Evolutionary conservation across 257 asterid species (phyloP).

Genomic region (Ophiorrhiza pumila): DNA sequence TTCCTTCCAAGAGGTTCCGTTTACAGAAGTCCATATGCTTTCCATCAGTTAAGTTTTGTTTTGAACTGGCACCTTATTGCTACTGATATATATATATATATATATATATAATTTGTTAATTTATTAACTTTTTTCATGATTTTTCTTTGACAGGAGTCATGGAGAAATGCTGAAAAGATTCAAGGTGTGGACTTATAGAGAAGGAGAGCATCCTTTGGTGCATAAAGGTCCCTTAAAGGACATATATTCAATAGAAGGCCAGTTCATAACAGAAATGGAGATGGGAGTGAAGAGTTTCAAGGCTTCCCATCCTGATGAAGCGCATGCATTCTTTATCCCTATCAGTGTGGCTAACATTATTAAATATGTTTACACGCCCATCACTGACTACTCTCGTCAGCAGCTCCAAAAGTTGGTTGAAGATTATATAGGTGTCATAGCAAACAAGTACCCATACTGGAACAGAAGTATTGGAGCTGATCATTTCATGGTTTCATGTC

Average conservation of each 20-base stretch:
- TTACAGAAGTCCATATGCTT: constrained; percentile 25
- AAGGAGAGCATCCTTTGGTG: constrained; percentile 25
- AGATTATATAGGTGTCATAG: constrained; percentile 18
- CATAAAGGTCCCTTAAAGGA: constrained; percentile 25
- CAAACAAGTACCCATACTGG: constrained; percentile 28
- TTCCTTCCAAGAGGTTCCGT: constrained; percentile 27
- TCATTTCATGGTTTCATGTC: constrained; percentile 30
- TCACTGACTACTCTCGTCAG: constrained; percentile 3
- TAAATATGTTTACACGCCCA: constrained; percentile 10
- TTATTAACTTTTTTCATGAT: background rate
- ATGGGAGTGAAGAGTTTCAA: background rate
- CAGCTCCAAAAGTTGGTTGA: constrained; percentile 20
- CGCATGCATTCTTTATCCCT: constrained; percentile 25
- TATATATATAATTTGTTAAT: background rate
- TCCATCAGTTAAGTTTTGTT: constrained; percentile 25
- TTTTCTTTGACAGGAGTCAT: constrained; percentile 14
- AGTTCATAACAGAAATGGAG: constrained; percentile 26
- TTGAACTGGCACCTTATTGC: too few species aligned
- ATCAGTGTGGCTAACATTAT: constrained; percentile 23
- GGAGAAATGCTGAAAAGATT: constrained; percentile 25
- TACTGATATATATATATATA: too few species aligned
- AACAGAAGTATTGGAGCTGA: constrained; percentile 29
- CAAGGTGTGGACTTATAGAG: constrained; percentile 28
- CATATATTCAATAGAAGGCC: constrained; percentile 27
- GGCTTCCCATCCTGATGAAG: constrained; percentile 23